Conservation (phyloP, 768 basidiomycete species). For the Hydnomerulius pinastri region DNA sequence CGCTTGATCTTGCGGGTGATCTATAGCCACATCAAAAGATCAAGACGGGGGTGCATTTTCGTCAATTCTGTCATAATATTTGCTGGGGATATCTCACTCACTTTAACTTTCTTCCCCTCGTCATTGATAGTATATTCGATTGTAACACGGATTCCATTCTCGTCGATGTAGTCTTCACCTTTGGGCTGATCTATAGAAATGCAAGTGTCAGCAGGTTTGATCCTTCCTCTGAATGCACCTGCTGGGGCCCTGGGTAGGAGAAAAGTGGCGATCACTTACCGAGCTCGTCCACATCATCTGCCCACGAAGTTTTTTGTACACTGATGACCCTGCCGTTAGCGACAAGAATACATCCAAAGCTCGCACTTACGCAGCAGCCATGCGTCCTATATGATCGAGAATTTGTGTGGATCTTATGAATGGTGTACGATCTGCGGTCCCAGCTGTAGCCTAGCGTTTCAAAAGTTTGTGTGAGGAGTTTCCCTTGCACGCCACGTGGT, state of each 20-base stretch:
- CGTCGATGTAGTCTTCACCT: conserved; percentile 74
- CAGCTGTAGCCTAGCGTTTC: too few relatives aligned
- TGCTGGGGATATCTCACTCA: conserved; percentile 27
- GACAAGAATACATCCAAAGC: not conserved
- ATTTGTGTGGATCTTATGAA: too few relatives aligned
- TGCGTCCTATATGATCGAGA: too few relatives aligned
- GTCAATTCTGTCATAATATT: not conserved
- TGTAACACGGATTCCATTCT: conserved; percentile 85
- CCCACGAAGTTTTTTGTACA: conserved; percentile 74
- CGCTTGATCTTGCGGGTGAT: conserved; percentile 86
- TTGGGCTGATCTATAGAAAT: conserved; percentile 46
- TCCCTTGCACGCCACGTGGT: not conserved
- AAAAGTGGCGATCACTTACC: conserved; percentile 39
- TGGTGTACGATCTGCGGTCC: too few relatives aligned
- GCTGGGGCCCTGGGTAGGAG: not conserved
- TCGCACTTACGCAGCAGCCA: not conserved
- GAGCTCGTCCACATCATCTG: conserved; percentile 82
- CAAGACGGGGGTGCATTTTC: not conserved
- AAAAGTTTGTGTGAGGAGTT: not conserved
- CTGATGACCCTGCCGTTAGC: not conserved
- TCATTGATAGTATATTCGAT: conserved; percentile 86
- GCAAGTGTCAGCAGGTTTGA: not conserved
- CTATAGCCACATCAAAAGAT: conserved; percentile 51
- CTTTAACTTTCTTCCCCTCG: conserved; percentile 94
- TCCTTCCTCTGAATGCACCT: not conserved